phyloP scores from a whole-genome alignment of 129 eudicot species.

The Centaurea solstitialis region DNA sequence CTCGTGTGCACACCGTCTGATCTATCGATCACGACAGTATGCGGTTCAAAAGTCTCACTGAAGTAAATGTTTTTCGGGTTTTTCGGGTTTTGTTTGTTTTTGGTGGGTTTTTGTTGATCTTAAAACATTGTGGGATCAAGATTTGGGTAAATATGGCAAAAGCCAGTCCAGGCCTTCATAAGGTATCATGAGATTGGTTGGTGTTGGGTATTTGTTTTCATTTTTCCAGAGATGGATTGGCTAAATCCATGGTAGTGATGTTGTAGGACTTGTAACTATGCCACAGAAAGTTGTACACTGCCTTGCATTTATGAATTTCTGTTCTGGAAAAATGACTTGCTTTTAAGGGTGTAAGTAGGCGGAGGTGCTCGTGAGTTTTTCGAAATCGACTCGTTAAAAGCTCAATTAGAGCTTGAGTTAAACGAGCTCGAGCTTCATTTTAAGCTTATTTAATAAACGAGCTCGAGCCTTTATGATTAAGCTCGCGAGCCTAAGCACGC shows the following conservation, averaged over 20 bases:
- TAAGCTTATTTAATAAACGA: too few relatives aligned
- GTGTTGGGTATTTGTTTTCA: conserved; percentile 4
- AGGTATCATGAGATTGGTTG: conserved; percentile 39
- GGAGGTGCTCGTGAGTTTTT: too few relatives aligned
- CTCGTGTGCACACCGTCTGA: conserved; percentile 79
- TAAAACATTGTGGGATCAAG: conserved; percentile 11
- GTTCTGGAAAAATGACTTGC: conserved; percentile 7
- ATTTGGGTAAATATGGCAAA: conserved; percentile 16
- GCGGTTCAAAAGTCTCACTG: conserved; percentile 62
- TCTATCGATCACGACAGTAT: conserved; percentile 43
- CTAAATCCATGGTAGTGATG: conserved; percentile 1
- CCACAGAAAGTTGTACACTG: conserved; percentile 4
- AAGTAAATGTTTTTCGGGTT: conserved; percentile 29
- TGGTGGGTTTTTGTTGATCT: conserved; percentile 4
- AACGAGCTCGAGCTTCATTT: too few relatives aligned
- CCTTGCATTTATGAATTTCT: neutral
- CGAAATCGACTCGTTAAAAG: too few relatives aligned
- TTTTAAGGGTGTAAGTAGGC: too few relatives aligned
- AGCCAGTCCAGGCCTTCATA: conserved; percentile 40
- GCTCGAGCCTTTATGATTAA: too few relatives aligned
- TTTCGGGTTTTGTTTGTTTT: neutral
- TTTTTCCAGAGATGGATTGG: conserved; percentile 12
- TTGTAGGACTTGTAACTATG: conserved; percentile 7
- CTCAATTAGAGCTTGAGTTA: too few relatives aligned
- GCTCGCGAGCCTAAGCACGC: too few relatives aligned